phyloP scores from a whole-genome alignment of 2,329 filamentous ascomycete genomes.

The Trichophyton simii region DNA sequence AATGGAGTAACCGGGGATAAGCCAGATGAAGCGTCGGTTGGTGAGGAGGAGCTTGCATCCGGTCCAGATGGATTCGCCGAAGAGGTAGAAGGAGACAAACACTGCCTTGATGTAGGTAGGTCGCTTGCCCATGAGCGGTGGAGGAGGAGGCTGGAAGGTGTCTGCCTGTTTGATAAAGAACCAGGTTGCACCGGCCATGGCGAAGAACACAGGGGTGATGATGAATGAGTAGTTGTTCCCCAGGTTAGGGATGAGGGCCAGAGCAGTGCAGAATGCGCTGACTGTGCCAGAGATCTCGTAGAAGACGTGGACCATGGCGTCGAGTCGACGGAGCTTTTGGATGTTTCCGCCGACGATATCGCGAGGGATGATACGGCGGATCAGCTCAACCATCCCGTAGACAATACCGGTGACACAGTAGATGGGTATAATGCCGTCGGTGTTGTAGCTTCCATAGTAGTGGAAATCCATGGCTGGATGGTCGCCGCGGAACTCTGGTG shows the following conservation, averaged over 20 bases:
- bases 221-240: constrained; percentile 43
- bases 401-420: constrained; percentile 34
- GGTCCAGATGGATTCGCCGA: constrained; percentile 36
- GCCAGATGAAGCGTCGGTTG: constrained; percentile 38
- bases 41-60: constrained; percentile 38
- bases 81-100: constrained; percentile 31
- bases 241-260: constrained; percentile 39
- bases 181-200: constrained; percentile 32
- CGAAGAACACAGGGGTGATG: constrained; percentile 39
- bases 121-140: constrained; percentile 14
- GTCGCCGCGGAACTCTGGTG: constrained; percentile 15
- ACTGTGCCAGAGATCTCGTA: constrained; percentile 39
- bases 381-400: constrained; percentile 42
- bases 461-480: constrained; percentile 29
- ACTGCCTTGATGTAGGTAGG: constrained; percentile 29
- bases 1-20: constrained; percentile 38
- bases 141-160: constrained; percentile 13
- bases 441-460: constrained; percentile 39
- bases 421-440: constrained; percentile 40
- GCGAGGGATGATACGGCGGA: constrained; percentile 39
- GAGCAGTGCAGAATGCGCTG: constrained; percentile 38
- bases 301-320: constrained; percentile 36
- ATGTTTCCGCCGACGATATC: constrained; percentile 42
- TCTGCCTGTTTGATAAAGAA: constrained; percentile 36
- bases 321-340: constrained; percentile 39